Base-by-base conservation (phyloP, 257 asterid species). In the Solanum peruvianum region DNA sequence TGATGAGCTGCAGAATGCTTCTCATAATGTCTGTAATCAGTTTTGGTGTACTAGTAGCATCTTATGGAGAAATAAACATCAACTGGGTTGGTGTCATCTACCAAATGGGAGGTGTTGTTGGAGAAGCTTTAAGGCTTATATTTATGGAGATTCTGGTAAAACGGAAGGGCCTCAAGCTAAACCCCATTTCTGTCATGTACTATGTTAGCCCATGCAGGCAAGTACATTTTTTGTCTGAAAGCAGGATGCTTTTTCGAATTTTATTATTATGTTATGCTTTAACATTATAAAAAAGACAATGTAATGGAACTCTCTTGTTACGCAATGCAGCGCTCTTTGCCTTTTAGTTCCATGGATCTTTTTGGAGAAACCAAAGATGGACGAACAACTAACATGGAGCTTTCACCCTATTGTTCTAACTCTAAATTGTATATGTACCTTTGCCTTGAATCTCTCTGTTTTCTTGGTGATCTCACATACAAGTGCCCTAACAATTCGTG, bases 401-500 rank as follows among this genome's bases (percentile, higher is more conserved):
- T 93, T 93, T 93, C 92, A 94, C 77, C 98, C 96, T 62, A 84
- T 95, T 66, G 85, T 92, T 85, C 92, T 96, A 67, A 88, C 91
- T 75, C 97, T 96, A 71, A 96, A 96, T 86, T 96, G 96, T 78
- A 94, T 96, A 2, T 96, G 99, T 87, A 97, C 99, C 86, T 97
- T 97, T 89, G 99, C 98, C 49, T 96, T 97, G 86, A 97, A 97
- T 91, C 96, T 97, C 78, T 97, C 99, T 39, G 99, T 95, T 89
- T 97, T 97, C 90, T 98, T 97, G 35, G 99, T 97, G 87, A 97
- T 97, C 87, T 93, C 99, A 9, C 97, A 96, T 84, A 97, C 99
- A 29, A 97, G 99, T 93, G 99, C 99, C 87, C 92, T 97, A 91
- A 97, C 99, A 69, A 97, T 97, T 76, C 99, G 99, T 80, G 99